These are phyloP conservation scores for Dryadomyces sulphureus DNA, from an alignment of 2,329 filamentous ascomycete species.

Conservation along the genomic window DNA sequence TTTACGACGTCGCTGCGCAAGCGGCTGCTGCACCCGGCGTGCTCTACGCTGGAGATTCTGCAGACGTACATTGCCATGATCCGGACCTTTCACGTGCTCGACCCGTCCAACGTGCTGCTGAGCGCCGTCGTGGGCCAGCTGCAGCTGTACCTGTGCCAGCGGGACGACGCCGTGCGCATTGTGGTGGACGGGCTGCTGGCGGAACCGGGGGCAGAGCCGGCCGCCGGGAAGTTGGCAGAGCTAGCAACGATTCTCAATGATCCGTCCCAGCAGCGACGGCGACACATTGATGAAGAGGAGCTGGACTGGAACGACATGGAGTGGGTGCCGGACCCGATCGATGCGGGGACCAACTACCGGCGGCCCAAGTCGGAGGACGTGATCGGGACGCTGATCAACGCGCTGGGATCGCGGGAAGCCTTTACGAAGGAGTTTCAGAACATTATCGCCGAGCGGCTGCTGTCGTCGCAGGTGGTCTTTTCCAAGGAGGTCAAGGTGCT, in stretches of 20 bases:
- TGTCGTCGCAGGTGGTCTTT: constrained; percentile 52
- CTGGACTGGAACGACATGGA: constrained; percentile 85
- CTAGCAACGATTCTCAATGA: constrained; percentile 52
- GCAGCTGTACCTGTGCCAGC: constrained; percentile 60
- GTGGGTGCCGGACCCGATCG: constrained; percentile 85
- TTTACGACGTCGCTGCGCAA: constrained; percentile 52
- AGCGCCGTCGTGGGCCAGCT: constrained; percentile 60
- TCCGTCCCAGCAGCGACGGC: constrained; percentile 36
- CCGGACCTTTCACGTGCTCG: constrained; percentile 58
- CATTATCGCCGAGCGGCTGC: constrained; percentile 71
- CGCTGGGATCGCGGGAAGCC: constrained; percentile 76
- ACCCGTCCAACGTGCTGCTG: constrained; percentile 63
- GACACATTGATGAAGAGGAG: constrained; percentile 47
- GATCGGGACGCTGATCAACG: constrained; percentile 74
- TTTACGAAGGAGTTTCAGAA: constrained; percentile 91
- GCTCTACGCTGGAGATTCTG: constrained; percentile 61
- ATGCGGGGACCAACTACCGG: constrained; percentile 85
- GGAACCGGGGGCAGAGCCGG: constrained; percentile 29
- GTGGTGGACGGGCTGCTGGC: constrained; percentile 62
- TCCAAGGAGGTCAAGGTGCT: constrained; percentile 71
- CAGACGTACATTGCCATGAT: constrained; percentile 71
- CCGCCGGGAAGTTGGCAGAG: constrained; percentile 41
- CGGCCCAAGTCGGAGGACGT: constrained; percentile 78
- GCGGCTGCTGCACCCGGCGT: constrained; percentile 58
- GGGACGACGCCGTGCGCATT: constrained; percentile 61